Evolutionary conservation across 805 yeast genomes (phyloP), one percentile per base, ranked within the genome.

Genomic region (Wickerhamiella musiphila): DNA sequence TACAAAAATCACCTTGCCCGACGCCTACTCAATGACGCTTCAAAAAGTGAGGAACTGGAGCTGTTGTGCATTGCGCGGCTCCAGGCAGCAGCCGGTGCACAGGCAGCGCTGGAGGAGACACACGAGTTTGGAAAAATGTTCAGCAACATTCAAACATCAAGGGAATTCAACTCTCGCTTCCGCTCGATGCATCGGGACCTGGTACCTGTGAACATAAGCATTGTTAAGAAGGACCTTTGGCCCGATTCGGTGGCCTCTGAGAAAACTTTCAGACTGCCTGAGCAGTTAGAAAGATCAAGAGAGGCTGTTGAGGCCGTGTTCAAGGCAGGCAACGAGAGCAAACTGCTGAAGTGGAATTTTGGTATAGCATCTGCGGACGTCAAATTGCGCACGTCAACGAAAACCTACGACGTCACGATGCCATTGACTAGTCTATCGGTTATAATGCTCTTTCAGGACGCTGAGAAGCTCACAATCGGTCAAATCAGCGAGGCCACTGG

Each of bases 91-190:
- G 37, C 29, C 32, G 42, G 44, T 3, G 23, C 30, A 4, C 20
- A 18, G 17, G 13, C 13, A 16, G 26, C 15, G 26, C 10, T 37
- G 34, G 13, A n/a, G n/a, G n/a, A n/a, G n/a, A 12, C 29, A 8
- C 26, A n/a, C 18, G 31, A 82, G 51, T 79, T 86, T 54, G 79
- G 93, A 13, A 78, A 81, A 47, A 90, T 90, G 98, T 82, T 90
- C 53, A 19, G 24, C 10, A 31, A 32, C 18, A 32, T 32, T 30
- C 35, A 27, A n/a, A 9, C 20, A 14, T 32, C 35, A 4, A 29
- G 20, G 20, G 35, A 32, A 11, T 15, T 25, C 27, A 32, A 32
- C 16, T 13, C 17, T 6, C n/a, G 15, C 5, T 32, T 29, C 31
- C 25, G 30, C 11, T 14, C 23, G 79, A 73, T 38, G 61, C 84